phyloP scores from a whole-genome alignment of 352 stramenopile species.

The Peronospora belbahrii region DNA sequence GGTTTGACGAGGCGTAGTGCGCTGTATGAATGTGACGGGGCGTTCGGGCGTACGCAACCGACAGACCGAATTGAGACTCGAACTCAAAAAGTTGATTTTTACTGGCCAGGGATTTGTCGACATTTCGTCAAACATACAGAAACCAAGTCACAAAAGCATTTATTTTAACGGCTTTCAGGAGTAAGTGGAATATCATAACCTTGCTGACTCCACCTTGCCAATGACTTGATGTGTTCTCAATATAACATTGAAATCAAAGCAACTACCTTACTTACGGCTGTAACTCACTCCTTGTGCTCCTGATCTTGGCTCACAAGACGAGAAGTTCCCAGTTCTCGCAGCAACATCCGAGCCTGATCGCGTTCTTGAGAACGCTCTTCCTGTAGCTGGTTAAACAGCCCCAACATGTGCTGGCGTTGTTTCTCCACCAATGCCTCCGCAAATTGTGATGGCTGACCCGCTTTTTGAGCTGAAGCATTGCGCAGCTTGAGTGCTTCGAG shows the following conservation, averaged over 20 bases:
- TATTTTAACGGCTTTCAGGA: conserved; percentile 1
- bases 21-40: neutral
- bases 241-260: conserved; percentile 23
- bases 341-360: conserved; percentile 24
- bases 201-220: neutral
- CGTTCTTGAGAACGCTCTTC: conserved; percentile 27
- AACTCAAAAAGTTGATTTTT: too few relatives aligned
- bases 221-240: neutral
- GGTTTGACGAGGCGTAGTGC: neutral
- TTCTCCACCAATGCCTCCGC: conserved; percentile 32
- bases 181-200: conserved; percentile 3
- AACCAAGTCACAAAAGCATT: conserved; percentile 3
- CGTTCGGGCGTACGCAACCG: neutral
- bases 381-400: conserved; percentile 32
- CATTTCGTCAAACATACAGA: conserved; percentile 7
- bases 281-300: conserved; percentile 18
- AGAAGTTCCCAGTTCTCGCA: conserved; percentile 19
- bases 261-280: conserved; percentile 6
- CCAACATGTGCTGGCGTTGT: conserved; percentile 28
- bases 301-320: conserved; percentile 14
- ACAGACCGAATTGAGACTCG: neutral
- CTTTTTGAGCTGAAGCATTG: conserved; percentile 14
- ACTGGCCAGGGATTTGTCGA: conserved; percentile 23
- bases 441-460: conserved; percentile 20
- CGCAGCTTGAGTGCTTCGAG: conserved; percentile 29